Evolutionary conservation across 2,329 filamentous ascomycete species (phyloP), one percentile per base, ranked within the genome.

Genomic region (Knoxdaviesia capensis): DNA sequence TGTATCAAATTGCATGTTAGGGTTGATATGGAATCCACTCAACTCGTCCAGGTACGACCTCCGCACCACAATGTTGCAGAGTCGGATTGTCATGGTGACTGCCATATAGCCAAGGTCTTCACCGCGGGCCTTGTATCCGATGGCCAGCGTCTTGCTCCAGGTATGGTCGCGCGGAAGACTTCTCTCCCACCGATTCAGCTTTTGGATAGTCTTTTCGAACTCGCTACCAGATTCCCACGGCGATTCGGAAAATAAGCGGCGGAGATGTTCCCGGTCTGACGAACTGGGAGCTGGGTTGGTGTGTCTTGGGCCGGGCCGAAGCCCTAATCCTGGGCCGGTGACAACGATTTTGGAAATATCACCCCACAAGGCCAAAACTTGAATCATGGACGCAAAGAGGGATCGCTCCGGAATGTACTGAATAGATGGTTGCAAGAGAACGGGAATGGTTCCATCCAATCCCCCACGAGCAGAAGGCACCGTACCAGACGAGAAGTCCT

Each of bases 1-100:
- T 3, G 20, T 20, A 2, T 3, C 20, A 20, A 20, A 20, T 34
- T 32, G 2, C 7, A 29, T 38, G 5, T 11, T n/a, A 9, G 5
- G n/a, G 40, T 41, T 6, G 36, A 20, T 3, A 20, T 20, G 20
- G 20, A 20, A 20, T 8, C 6, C 7, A 36, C 38, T 11, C 11
- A 54, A 71, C 67, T 70, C 63, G 39, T 60, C 55, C 37, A 72
- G 50, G 48, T 71, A 71, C n/a, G 66, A 62, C 42, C 67, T 66
- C 11, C 69, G 62, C 28, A 71, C 54, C 9, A 74, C 63, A 42
- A 74, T 71, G 44, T 73, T 69, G 51, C 68, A 72, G 5, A 74
- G 60, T 3, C 69, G 62, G 2, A 66, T 62, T 42, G 68, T 64
- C 57, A 71, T 71, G 4, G 68, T 71, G 5, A 71, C 62, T 36